These are phyloP conservation scores for Cryptococcus jaspeensis DNA, from an alignment of 1,284 basidiomycete genomes.

Conservation along the genomic window DNA sequence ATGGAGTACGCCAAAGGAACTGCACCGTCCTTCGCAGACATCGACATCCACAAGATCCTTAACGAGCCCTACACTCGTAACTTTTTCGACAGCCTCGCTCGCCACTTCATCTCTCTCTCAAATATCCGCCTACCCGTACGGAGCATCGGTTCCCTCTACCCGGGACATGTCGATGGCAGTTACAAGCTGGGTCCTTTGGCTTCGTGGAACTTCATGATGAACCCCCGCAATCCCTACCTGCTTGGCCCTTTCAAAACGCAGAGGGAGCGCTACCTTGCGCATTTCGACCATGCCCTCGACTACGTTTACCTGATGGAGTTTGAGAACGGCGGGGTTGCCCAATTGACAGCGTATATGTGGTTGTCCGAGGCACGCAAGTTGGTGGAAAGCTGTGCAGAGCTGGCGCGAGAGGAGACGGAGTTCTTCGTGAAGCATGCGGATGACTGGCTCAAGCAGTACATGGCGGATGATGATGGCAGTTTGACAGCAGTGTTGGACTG, in stretches of 20 bases:
- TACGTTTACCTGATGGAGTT: background rate
- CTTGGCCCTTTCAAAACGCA: slow-evolving; percentile 13
- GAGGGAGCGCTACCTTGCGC: slow-evolving; percentile 11
- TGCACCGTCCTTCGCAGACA: background rate
- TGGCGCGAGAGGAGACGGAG: slow-evolving; percentile 4
- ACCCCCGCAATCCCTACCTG: slow-evolving; percentile 2
- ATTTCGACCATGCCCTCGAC: slow-evolving; percentile 3
- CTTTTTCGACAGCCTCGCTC: background rate
- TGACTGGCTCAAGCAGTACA: no score
- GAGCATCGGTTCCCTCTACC: slow-evolving; percentile 4
- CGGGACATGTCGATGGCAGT: background rate
- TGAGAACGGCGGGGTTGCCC: background rate
- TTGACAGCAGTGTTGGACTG: no score
- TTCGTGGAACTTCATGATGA: background rate
- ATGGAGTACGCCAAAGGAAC: background rate
- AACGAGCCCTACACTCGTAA: no score
- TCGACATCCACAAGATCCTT: background rate
- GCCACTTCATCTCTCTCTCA: background rate
- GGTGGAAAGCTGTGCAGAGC: background rate
- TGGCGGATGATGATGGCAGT: no score
- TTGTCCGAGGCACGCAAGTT: slow-evolving; percentile 1
- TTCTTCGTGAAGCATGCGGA: no score
- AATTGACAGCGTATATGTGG: background rate
- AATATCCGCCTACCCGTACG: background rate
- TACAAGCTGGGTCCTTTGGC: slow-evolving; percentile 6